Conservation (phyloP, 352 stramenopile species). For the Detonula confervacea region DNA sequence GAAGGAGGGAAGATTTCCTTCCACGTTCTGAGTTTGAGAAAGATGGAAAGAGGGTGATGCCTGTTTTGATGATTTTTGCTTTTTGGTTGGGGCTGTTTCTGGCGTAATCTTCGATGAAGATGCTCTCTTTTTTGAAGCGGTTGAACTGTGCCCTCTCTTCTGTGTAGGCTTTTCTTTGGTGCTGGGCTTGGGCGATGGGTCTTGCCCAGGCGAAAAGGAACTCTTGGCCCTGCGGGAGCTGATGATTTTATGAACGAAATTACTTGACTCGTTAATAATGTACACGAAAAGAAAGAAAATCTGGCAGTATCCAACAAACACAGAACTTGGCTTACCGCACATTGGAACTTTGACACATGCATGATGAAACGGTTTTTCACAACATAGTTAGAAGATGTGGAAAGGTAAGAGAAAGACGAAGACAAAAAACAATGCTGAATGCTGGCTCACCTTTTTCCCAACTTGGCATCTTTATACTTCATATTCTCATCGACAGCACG, state of each 20-base stretch:
- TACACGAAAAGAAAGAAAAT: too few species aligned
- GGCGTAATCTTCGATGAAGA: conserved; percentile 27
- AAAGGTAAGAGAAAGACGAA: too few species aligned
- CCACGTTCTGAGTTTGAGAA: conserved; percentile 49
- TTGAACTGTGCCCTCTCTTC: conserved; percentile 7
- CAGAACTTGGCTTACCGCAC: too few species aligned
- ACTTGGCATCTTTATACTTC: conserved; percentile 32
- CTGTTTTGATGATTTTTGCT: conserved; percentile 29
- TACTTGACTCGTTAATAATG: too few species aligned
- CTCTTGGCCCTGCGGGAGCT: conserved; percentile 15
- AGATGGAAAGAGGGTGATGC: conserved; percentile 57
- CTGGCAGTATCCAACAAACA: too few species aligned
- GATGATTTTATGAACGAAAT: too few species aligned
- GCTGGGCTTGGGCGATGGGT: neutral
- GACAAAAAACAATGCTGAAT: too few species aligned
- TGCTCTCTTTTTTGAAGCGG: conserved; percentile 21
- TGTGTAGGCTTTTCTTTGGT: conserved; percentile 4
- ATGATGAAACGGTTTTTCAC: too few species aligned
- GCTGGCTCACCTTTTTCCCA: conserved; percentile 33
- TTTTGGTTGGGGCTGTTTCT: conserved; percentile 26
- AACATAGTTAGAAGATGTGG: too few species aligned
- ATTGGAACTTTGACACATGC: too few species aligned
- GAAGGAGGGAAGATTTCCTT: conserved; percentile 21
- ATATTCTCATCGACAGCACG: conserved; percentile 52
- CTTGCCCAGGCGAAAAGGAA: conserved; percentile 8